phyloP scores from a whole-genome alignment of 106 monocot species.

The Hemerocallis citrina region DNA sequence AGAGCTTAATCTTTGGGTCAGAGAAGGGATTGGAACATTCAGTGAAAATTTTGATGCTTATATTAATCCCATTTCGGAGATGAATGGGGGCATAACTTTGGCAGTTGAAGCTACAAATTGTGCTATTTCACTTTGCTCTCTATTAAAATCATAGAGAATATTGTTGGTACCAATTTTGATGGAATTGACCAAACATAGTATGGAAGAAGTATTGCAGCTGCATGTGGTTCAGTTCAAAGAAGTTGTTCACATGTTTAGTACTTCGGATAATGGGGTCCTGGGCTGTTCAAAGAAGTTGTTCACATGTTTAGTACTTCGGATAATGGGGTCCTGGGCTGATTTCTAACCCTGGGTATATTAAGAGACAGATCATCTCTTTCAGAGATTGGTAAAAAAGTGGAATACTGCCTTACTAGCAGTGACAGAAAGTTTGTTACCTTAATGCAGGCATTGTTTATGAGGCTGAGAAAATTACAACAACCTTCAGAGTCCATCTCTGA shows the following conservation, averaged over 20 bases:
- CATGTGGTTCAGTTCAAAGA: constrained; percentile 14
- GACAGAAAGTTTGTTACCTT: constrained; percentile 30
- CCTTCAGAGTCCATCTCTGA: no score
- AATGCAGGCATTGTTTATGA: constrained; percentile 32
- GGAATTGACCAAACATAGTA: constrained; percentile 22
- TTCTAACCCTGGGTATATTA: constrained; percentile 11
- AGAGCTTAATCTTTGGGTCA: constrained; percentile 24
- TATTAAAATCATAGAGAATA: constrained; percentile 9
- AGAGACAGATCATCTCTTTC: constrained; percentile 9
- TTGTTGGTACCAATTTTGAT: constrained; percentile 15
- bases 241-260: constrained; percentile 2
- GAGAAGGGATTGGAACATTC: constrained; percentile 23
- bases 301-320: no score
- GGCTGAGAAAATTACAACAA: no score
- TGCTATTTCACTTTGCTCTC: constrained; percentile 23
- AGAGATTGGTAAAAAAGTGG: constrained; percentile 1
- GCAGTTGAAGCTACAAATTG: constrained; percentile 16
- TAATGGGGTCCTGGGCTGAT: no score
- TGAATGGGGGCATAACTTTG: constrained; percentile 15
- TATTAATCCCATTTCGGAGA: constrained; percentile 17
- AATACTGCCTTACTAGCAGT: constrained; percentile 26
- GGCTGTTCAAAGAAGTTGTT: no score
- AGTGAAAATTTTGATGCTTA: constrained; percentile 12
- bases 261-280: constrained; percentile 18
- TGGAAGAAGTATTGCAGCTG: constrained; percentile 22